Evolutionary conservation across 345 rosid genomes (phyloP), one percentile per base, ranked within the genome.

Genomic region (Lepidium aucheri): DNA sequence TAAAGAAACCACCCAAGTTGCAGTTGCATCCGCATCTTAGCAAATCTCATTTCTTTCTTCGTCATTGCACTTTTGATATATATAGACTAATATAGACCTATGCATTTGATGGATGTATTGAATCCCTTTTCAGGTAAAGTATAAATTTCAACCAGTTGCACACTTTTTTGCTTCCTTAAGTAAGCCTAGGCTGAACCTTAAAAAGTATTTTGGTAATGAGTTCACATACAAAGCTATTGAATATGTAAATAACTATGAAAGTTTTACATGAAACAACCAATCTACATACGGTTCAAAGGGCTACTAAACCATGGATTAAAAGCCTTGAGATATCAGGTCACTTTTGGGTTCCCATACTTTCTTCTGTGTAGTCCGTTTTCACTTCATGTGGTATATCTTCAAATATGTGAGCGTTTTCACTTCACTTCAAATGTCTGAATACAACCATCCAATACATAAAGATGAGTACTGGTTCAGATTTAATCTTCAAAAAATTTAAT

Each of bases 1-100:
- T 57, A 77, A 77, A 74, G 84, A 79, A 78, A 79, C 65, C 39
- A 74, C 85, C 36, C 88, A 84, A 76, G 89, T 78, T 49, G 86
- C 84, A 33, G 76, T 43, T 26, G 12, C 76, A 9, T 38, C 69
- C 3, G 34, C 72, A 33, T 65, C 71, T 65, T 65, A 65, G 41
- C 6, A 5, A 5, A 9, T 59, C 66, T 65, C 56, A 36, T 10
- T 67, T 33, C 8, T 35, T 13, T 57, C 65, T 26, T 68, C 33
- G 38, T 3, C 11, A 3, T 16, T 38, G 33, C 53, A 16, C 40
- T 59, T 30, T 64, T 64, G 39, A 51, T 38, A 50, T 22, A 50
- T 14, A 56, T 12, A 53, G 22, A 28, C 26, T 43, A 58, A 18
- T 40, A 13, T 4, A 24, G 53, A 46, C 44, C 17, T 17, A 44